phyloP scores from a whole-genome alignment of 768 basidiomycete genomes.

The Filobasidium wieringae region DNA sequence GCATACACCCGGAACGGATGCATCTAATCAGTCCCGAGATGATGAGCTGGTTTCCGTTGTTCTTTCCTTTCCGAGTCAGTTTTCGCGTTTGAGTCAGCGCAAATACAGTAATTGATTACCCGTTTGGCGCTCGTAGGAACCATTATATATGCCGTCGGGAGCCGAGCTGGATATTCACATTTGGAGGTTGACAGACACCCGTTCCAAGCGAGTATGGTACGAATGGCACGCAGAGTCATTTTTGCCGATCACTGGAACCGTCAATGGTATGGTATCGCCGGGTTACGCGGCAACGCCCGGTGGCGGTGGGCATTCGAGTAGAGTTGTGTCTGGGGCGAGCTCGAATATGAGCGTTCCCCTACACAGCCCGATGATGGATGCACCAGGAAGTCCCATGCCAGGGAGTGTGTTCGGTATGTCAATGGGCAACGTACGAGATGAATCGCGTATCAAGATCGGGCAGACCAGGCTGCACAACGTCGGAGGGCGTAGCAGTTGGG shows the following conservation, averaged over 20 bases:
- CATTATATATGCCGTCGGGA: slow-evolving; percentile 81
- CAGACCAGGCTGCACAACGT: slow-evolving; percentile 90
- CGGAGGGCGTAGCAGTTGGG: slow-evolving; percentile 81
- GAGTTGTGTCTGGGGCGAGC: slow-evolving; percentile 9
- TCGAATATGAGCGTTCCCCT: slow-evolving; percentile 14
- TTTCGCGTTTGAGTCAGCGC: background rate
- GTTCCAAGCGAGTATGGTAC: slow-evolving; percentile 75
- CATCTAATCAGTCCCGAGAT: slow-evolving; percentile 83
- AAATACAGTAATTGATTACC: background rate
- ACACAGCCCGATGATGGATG: slow-evolving; percentile 64
- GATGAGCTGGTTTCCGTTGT: slow-evolving; percentile 98
- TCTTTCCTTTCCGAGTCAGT: slow-evolving; percentile 80
- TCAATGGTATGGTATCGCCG: background rate
- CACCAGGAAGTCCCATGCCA: slow-evolving; percentile 23
- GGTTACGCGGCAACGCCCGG: slow-evolving; percentile 13
- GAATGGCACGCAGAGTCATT: slow-evolving; percentile 97
- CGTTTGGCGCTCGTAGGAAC: slow-evolving; percentile 50
- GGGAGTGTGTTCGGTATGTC: slow-evolving; percentile 8
- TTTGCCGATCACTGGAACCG: slow-evolving; percentile 44
- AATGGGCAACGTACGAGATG: slow-evolving; percentile 12
- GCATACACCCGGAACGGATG: slow-evolving; percentile 83
- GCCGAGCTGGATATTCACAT: slow-evolving; percentile 85
- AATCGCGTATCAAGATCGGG: slow-evolving; percentile 63
- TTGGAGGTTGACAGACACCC: slow-evolving; percentile 82
- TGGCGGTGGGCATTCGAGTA: slow-evolving; percentile 2